Evolutionary conservation across 257 asterid genomes (phyloP), one percentile per base, ranked within the genome.

Genomic region (Linderniella brevidens): DNA sequence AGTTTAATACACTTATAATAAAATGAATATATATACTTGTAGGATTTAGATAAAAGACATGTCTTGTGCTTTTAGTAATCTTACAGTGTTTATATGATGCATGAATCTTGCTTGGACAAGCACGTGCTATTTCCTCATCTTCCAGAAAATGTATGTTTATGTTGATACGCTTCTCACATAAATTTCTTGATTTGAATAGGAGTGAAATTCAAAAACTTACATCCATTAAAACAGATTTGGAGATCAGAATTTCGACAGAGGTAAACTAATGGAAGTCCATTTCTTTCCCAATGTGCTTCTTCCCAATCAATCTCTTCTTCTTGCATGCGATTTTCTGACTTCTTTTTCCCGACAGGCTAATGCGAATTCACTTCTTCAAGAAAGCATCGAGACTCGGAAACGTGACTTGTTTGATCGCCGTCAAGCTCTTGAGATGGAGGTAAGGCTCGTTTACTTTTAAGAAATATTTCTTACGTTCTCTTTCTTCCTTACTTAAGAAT

Each of bases 351-450:
- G 16, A 60, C 55, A 90, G 99, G 76, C 70, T 37, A 74, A 57
- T 53, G 68, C 41, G 47, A 85, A 75, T 62, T 58, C 76, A 49
- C 62, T 35, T 57, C 56, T 90, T 63, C 77, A 66, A 68, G 84
- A 77, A 53, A 58, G 69, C 62, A 61, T 90, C 54, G 81, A 71
- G 67, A 67, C 49, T 43, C 68, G 78, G 61, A 90, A 79, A 82
- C 70, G 58, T 63, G 73, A 79, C 53, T 56, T 85, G 74, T 78
- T 59, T 43, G 82, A 74, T 60, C 81, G 74, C n/a, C 93, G 92
- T 47, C 50, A 71, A 49, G 78, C 69, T 68, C 96, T 90, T 54
- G 92, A 85, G 72, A 78, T 78, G 62, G 94, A 90, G 48, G 99
- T 90, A 75, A 59, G 56, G 70, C 32, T 25, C 32, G 32, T 25